Conservation (phyloP, 768 basidiomycete species). For the Crepidotus variabilis region DNA sequence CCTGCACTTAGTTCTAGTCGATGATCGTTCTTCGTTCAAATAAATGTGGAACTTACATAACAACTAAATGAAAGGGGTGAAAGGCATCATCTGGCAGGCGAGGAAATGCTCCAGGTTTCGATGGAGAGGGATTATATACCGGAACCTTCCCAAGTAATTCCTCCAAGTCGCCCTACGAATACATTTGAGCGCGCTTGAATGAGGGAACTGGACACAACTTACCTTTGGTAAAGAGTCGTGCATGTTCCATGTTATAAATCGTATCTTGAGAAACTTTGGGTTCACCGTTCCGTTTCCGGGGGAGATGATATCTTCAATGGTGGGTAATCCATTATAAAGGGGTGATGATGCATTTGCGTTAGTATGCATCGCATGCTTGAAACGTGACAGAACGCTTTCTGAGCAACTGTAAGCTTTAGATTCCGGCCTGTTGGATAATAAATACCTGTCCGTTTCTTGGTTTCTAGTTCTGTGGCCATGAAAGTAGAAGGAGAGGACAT, state of each 20-base stretch:
- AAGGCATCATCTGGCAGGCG: slow-evolving; percentile 42
- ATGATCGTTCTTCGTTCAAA: slow-evolving; percentile 5
- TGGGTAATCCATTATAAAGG: background rate
- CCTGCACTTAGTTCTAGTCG: slow-evolving; percentile 37
- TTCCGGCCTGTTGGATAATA: background rate
- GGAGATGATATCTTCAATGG: background rate
- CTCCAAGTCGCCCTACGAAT: slow-evolving; percentile 61
- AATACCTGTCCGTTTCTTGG: background rate
- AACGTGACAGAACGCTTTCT: background rate
- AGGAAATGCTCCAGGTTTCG: slow-evolving; percentile 35
- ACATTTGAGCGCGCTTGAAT: background rate
- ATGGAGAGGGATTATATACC: slow-evolving; percentile 28
- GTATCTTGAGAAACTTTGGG: slow-evolving; percentile 51
- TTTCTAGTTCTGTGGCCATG: background rate
- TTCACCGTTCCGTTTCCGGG: slow-evolving; percentile 1
- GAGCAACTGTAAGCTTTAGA: background rate
- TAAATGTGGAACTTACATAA: slow-evolving; percentile 49
- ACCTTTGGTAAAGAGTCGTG: slow-evolving; percentile 80
- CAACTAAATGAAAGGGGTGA: slow-evolving; percentile 78
- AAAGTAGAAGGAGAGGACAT: slow-evolving; percentile 8
- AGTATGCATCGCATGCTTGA: background rate
- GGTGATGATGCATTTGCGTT: background rate
- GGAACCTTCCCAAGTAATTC: slow-evolving; percentile 67
- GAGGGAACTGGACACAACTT: slow-evolving; percentile 1
- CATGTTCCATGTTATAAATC: slow-evolving; percentile 84